Percentiles rank a stretch among this genome's conserved stretches.
Evolutionary conservation across 2,329 filamentous ascomycete genomes (phyloP).

Genomic region (Penicillium sp.): DNA sequence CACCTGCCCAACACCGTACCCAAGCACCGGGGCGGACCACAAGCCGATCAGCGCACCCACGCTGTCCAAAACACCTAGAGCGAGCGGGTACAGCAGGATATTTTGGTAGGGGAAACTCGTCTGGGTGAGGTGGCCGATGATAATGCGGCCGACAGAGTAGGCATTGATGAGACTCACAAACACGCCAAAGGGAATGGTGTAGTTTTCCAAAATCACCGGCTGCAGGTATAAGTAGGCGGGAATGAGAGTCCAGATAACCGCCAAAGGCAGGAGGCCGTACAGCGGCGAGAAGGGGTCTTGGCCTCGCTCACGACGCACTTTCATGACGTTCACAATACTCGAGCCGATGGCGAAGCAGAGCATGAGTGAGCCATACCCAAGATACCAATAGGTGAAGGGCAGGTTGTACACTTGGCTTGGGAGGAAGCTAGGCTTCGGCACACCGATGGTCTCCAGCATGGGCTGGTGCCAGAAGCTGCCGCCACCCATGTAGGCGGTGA

Average conservation of each 20-base stretch:
- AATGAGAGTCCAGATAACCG: slow-evolving; percentile 72
- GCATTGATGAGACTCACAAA: slow-evolving; percentile 90
- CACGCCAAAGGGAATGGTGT: slow-evolving; percentile 84
- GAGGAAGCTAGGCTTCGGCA: slow-evolving; percentile 63
- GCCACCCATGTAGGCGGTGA: slow-evolving; percentile 82
- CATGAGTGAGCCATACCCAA: slow-evolving; percentile 79
- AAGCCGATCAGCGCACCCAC: slow-evolving; percentile 67
- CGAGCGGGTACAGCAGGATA: slow-evolving; percentile 73
- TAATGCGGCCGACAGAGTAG: slow-evolving; percentile 93
- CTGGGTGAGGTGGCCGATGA: slow-evolving; percentile 88
- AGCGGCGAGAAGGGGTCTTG: slow-evolving; percentile 66
- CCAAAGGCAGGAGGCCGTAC: slow-evolving; percentile 79
- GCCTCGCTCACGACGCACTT: slow-evolving; percentile 70
- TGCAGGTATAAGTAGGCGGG: slow-evolving; percentile 79
- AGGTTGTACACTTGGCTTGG: slow-evolving; percentile 72
- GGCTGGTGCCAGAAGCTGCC: slow-evolving; percentile 91
- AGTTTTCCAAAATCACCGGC: slow-evolving; percentile 74
- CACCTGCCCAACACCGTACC: slow-evolving; percentile 78
- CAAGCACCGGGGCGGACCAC: slow-evolving; percentile 68
- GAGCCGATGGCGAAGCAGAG: slow-evolving; percentile 76
- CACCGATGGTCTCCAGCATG: slow-evolving; percentile 67
- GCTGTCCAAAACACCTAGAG: slow-evolving; percentile 75
- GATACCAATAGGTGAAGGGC: slow-evolving; percentile 88
- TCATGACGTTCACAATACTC: slow-evolving; percentile 78
- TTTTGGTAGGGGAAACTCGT: slow-evolving; percentile 88